Percentiles rank a stretch among this genome's conserved stretches.
Conservation (phyloP, 129 eudicot species). For the Calendula officinalis region DNA sequence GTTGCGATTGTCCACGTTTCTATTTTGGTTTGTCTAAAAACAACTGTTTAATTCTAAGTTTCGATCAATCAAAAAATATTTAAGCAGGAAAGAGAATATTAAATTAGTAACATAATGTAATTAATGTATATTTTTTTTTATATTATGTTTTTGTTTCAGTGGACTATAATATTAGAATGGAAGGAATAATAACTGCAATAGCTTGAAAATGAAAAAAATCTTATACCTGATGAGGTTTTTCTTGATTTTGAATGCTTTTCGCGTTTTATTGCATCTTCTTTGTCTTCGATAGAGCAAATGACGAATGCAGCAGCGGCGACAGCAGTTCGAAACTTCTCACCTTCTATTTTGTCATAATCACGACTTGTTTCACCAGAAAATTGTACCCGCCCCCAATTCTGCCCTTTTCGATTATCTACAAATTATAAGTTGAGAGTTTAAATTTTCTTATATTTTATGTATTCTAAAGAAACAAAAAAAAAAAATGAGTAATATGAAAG, state of each 20-base stretch:
- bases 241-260: conserved; percentile 23
- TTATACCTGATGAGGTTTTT: conserved; percentile 41
- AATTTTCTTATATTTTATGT: no score
- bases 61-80: no score
- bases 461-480: background rate
- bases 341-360: conserved; percentile 31
- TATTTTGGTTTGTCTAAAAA: no score
- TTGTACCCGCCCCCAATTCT: conserved; percentile 48
- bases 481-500: background rate
- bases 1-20: no score
- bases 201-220: background rate
- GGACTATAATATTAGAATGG: background rate
- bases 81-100: no score
- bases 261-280: conserved; percentile 27
- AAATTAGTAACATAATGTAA: no score
- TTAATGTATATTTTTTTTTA: background rate
- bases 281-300: conserved; percentile 44
- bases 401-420: conserved; percentile 49
- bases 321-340: conserved; percentile 55
- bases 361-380: conserved; percentile 46
- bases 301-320: conserved; percentile 84
- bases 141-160: background rate
- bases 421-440: background rate
- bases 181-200: background rate
- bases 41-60: no score